phyloP scores from a whole-genome alignment of 305 asterid species.

The Solanum aculeatissimum region DNA sequence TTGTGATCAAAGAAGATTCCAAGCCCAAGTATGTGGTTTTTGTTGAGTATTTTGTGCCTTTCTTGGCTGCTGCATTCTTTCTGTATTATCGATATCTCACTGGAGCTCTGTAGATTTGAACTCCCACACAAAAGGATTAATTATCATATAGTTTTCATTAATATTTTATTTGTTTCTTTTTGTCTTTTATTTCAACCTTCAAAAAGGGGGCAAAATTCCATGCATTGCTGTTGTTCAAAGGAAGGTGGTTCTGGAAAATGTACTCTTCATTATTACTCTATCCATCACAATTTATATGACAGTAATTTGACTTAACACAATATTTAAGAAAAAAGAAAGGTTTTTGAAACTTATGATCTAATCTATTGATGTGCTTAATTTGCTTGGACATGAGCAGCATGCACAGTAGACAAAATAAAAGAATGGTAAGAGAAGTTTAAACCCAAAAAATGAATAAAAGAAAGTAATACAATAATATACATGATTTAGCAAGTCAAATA shows the following conservation, averaged over 20 bases:
- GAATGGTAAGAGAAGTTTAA: background rate
- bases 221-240: background rate
- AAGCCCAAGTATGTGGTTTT: background rate
- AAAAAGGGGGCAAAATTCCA: background rate
- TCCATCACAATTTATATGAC: background rate
- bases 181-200: background rate
- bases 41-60: conserved; percentile 19
- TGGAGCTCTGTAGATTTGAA: background rate
- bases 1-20: conserved; percentile 23
- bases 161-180: background rate
- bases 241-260: background rate
- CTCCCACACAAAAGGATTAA: background rate
- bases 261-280: background rate
- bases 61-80: conserved; percentile 11
- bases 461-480: background rate
- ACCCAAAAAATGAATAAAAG: background rate
- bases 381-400: background rate
- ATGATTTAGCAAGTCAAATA: conserved; percentile 5
- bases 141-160: background rate
- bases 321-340: too few species aligned
- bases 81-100: conserved; percentile 14
- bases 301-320: background rate
- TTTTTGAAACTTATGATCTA: too few species aligned
- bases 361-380: background rate
- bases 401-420: background rate